Percentiles rank a stretch among this genome's conserved stretches.
phyloP scores from a whole-genome alignment of 192 early-diverging fungal species.

The Podila clonocystis region DNA sequence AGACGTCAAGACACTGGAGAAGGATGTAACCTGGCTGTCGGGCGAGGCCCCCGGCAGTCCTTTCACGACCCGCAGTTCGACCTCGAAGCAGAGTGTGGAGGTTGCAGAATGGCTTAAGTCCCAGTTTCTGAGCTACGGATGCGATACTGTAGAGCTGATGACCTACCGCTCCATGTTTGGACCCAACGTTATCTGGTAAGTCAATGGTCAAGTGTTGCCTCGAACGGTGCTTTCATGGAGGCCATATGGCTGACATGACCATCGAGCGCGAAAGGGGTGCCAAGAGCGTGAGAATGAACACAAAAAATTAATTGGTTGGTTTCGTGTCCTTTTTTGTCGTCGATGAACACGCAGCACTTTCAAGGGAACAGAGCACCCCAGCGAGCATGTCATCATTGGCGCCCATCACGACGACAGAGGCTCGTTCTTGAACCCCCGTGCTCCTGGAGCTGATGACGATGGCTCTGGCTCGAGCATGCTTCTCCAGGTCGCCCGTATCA shows the following conservation, averaged over 20 bases:
- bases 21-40: conserved; percentile 55
- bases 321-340: not conserved
- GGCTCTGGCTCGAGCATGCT: conserved; percentile 54
- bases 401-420: conserved; percentile 56
- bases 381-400: conserved; percentile 57
- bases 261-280: too few relatives aligned
- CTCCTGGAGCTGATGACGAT: conserved; percentile 56
- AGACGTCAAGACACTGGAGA: conserved; percentile 40
- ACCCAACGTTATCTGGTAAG: conserved; percentile 59
- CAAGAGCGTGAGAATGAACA: too few relatives aligned
- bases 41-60: conserved; percentile 50
- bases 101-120: conserved; percentile 52
- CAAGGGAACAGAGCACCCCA: conserved; percentile 48
- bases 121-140: conserved; percentile 52
- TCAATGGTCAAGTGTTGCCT: not conserved
- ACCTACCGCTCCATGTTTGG: conserved; percentile 39
- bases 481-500: conserved; percentile 42
- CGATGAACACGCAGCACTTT: conserved; percentile 30
- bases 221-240: too few relatives aligned
- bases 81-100: conserved; percentile 37
- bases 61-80: conserved; percentile 44
- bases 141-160: conserved; percentile 52
- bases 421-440: conserved; percentile 48
- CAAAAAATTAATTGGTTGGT: not conserved
- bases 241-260: too few relatives aligned